Base-by-base conservation (phyloP, 2,329 filamentous ascomycete genomes). In the Cladophialophora carrionii region DNA sequence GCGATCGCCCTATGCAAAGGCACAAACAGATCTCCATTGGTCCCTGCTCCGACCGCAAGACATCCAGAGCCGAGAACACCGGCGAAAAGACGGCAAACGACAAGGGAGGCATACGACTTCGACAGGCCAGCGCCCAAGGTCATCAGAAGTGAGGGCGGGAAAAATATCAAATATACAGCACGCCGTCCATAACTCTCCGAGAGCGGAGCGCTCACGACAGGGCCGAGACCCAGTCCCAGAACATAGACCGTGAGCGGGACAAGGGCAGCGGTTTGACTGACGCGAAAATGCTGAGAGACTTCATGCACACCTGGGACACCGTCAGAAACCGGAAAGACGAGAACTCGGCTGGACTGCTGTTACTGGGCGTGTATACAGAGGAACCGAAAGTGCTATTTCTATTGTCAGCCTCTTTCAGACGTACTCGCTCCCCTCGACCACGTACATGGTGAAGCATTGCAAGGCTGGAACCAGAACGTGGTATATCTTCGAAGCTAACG, bases 21-120 rank as follows among this genome's bases (percentile, higher is more conserved):
- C 24, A 61, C 46, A 31, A 64, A 72, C 3, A 72, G 54, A 88
- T 91, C 89, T 24, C 86, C 87, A 76, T 90, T 90, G 60, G 90
- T 86, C 64, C 88, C 88, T 3, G 86, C 88, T 60, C 89, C 88
- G 73, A 90, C 82, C 70, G 90, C 84, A 49, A 91, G 77, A 2
- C 88, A 86, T 65, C 85, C 88, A 58, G 88, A 88, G 31, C 88
- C 89, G 68, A 89, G 89, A 74, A 89, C 74, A 0, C 90, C 89
- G 56, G 90, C 90, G 71, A 92, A 90, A 78, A 94, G 91, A 14
- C 90, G 86, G 72, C 86, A 87, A 63, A 92, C 83, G 26, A 90
- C 79, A 22, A 94, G 79, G 0, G 88, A 87, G 72, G 88, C 87
- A 53, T 92, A 82, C 66, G 88, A 88, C 72, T 90, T 87, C 65